Base-by-base conservation (phyloP, 495 filamentous ascomycete species). In the Daldinia caldariorum region DNA sequence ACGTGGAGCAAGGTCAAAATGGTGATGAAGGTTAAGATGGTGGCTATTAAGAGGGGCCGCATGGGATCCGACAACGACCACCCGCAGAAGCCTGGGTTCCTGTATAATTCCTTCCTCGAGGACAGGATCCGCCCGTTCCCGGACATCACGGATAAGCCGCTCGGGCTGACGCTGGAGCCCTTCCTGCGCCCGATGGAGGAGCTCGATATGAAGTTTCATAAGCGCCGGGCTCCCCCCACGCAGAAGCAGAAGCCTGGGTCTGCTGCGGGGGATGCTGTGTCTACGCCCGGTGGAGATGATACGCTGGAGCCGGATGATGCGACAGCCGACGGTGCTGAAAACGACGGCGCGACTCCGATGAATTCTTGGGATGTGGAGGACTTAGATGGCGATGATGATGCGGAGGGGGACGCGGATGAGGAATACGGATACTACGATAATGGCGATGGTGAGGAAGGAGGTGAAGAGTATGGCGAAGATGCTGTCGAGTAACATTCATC, bases 1-100 rank as follows among this genome's bases (percentile, higher is more conserved):
- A 89, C 90, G 2, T 86, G 91, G 80, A 86, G 88, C 2, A 97
- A 97, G 72, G 87, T 89, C 55, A 91, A 92, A 73, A 87, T 90
- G 6, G 88, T 97, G 69, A 94, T 97, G 92, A 90, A 91, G 59
- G 84, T 87, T 50, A 98, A 96, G 78, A 89, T 96, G 63, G 73
- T 84, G 49, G 83, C 84, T 35, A 80, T 87, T 63, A 75, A 80
- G 34, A 77, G 79, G 66, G 70, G 77, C 49, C 80, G 83, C 55
- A 74, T 73, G 38, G 73, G 86, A 20, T 79, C 76, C 9, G 86
- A 92, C 62, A 75, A 76, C 22, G 85, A 89, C 20, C 90, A 80
- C 35, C 69, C 70, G 13, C 69, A 59, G 34, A 77, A 71, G 45
- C 61, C 63, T n/a, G 75, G 75, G 12, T 75, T 66, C 20, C 49